Evolutionary conservation across 2,329 filamentous ascomycete genomes (phyloP).

Genomic region (Emericellopsis cladophorae): DNA sequence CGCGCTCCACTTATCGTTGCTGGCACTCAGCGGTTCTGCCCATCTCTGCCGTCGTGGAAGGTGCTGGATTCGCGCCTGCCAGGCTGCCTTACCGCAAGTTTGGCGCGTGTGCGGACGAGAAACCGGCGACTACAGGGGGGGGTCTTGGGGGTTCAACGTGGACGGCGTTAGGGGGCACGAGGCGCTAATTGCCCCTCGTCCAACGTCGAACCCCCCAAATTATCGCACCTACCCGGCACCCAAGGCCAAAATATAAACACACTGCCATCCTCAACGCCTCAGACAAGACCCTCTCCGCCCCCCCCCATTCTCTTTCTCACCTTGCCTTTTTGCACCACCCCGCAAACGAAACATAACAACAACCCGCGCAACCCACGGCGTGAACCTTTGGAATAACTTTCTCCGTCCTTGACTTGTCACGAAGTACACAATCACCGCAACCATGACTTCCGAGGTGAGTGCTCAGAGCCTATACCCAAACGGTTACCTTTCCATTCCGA

Average conservation of each 20-base stretch:
- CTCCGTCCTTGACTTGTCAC: neutral
- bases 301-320: slow-evolving; percentile 2
- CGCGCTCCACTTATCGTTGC: too few species aligned
- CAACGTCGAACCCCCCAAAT: neutral
- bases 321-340: slow-evolving; percentile 1
- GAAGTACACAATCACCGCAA: neutral
- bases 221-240: neutral
- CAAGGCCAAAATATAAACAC: slow-evolving; percentile 5
- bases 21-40: too few species aligned
- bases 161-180: neutral
- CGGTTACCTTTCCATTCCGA: slow-evolving; percentile 3
- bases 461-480: slow-evolving; percentile 8
- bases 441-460: slow-evolving; percentile 49
- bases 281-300: slow-evolving; percentile 3
- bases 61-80: neutral
- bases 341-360: slow-evolving; percentile 1
- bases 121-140: neutral
- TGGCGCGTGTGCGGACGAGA: neutral
- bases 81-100: neutral
- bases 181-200: neutral
- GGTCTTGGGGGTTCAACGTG: neutral
- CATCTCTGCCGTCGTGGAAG: neutral
- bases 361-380: neutral
- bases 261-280: slow-evolving; percentile 4
- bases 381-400: neutral